Evolutionary conservation across 176 grass and related monocot genomes (phyloP).

Genomic region (Oryza coarctata): DNA sequence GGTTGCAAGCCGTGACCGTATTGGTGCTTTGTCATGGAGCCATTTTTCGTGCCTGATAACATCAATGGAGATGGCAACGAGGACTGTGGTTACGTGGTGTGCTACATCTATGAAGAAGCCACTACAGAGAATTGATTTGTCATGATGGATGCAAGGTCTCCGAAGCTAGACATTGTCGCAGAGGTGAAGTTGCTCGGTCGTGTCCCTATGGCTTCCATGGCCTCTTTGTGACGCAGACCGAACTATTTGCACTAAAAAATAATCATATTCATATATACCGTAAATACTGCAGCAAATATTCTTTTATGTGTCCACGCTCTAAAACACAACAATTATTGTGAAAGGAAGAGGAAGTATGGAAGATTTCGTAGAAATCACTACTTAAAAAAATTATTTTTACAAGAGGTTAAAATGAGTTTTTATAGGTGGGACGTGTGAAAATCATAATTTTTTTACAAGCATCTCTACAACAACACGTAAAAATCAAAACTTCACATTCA

Average conservation of each 20-base stretch:
- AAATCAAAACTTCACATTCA: too few relatives aligned
- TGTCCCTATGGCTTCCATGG: constrained; percentile 90
- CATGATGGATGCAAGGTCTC: constrained; percentile 75
- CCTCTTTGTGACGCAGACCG: constrained; percentile 49
- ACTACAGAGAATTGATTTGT: constrained; percentile 51
- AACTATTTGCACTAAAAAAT: constrained; percentile 66
- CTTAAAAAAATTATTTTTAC: too few relatives aligned
- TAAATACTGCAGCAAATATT: too few relatives aligned
- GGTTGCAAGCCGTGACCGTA: constrained; percentile 34
- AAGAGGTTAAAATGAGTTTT: too few relatives aligned
- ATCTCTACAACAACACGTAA: too few relatives aligned
- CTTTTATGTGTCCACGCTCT: too few relatives aligned
- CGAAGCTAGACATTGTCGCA: constrained; percentile 62
- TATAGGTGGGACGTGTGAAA: too few relatives aligned
- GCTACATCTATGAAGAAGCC: constrained; percentile 75
- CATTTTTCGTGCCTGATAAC: constrained; percentile 42
- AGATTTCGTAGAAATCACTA: too few relatives aligned
- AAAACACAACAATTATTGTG: too few relatives aligned
- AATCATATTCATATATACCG: not conserved
- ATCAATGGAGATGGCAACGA: constrained; percentile 19
- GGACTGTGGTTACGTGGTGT: constrained; percentile 80
- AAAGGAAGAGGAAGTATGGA: too few relatives aligned
- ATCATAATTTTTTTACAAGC: too few relatives aligned
- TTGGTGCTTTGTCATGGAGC: constrained; percentile 38
- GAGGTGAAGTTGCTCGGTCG: constrained; percentile 68